phyloP scores from a whole-genome alignment of 805 yeast genomes.

The Ogataea methanolica region DNA sequence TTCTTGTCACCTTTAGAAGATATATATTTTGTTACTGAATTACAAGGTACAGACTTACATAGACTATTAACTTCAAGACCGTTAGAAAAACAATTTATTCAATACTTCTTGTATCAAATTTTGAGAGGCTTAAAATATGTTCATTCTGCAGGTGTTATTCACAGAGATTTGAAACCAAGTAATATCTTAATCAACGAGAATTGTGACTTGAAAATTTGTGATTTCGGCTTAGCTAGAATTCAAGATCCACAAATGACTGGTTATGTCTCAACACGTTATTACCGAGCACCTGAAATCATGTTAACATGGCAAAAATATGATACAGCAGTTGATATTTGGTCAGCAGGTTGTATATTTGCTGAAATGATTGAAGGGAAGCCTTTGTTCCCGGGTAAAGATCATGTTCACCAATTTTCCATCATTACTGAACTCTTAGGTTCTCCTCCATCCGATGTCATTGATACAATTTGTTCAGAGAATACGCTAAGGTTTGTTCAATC shows the following conservation, averaged over 20 bases:
- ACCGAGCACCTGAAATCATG: constrained; percentile 98
- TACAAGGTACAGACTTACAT: constrained; percentile 95
- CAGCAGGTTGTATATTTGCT: constrained; percentile 94
- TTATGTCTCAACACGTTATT: constrained; percentile 91
- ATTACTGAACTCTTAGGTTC: constrained; percentile 91
- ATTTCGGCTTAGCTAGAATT: constrained; percentile 92
- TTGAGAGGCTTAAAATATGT: constrained; percentile 90
- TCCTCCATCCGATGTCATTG: constrained; percentile 94
- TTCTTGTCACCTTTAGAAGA: constrained; percentile 94
- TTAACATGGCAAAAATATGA: constrained; percentile 98
- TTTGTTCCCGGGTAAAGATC: constrained; percentile 96
- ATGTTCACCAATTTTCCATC: constrained; percentile 95
- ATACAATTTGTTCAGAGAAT: constrained; percentile 93
- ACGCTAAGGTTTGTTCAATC: constrained; percentile 92
- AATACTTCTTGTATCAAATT: constrained; percentile 93
- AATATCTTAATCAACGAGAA: constrained; percentile 87
- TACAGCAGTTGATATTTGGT: constrained; percentile 96
- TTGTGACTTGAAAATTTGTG: constrained; percentile 92
- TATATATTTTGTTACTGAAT: constrained; percentile 91
- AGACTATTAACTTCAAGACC: constrained; percentile 89
- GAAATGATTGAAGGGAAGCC: constrained; percentile 98
- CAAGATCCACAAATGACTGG: constrained; percentile 99
- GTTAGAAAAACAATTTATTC: constrained; percentile 91
- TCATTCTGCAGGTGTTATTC: constrained; percentile 93
- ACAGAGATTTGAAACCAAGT: constrained; percentile 91